Base-by-base conservation (phyloP, 768 basidiomycete species). In the Solioccasus polychromus region DNA sequence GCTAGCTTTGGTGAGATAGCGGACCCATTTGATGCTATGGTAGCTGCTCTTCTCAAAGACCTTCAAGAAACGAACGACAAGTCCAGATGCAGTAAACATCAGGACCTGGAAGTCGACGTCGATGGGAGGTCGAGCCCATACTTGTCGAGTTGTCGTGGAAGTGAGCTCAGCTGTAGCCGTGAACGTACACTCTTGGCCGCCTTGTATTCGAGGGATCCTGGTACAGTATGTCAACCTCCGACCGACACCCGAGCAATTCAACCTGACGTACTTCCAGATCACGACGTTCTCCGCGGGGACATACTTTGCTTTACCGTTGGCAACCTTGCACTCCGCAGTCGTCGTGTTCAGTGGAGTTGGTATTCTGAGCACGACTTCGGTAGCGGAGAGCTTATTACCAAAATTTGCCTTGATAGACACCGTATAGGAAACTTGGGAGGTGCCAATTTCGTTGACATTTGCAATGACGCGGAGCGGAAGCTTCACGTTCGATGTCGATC, bases 101-200 rank as follows among this genome's bases (percentile, higher is more conserved):
- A 99, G 76, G 46, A 99, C 96, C 71, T 94, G 92, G 70, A 99
- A 99, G 66, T 99, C 96, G 52, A 98, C 85, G 55, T 95, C 91
- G 60, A 99, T 98, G 7, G 96, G 96, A 15, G 96, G 96, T 44
- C 96, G 76, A 3, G 94, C 93, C 96, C 96, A 99, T 4, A 95
- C 85, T 76, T 97, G 93, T 26, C 92, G 84, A 48, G 82, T 78
- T 0, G 96, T 99, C 25, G 92, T 95, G 48, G 82, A 80, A 2
- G 94, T 91, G 50, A 98, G 71, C 26, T 79, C 77, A 6, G 92
- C 95, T 8, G 83, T 80, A 1, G 83, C 96, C 2, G 80, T 79
- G 45, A 98, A 79, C 0, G 91, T 91, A 53, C 82, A 79, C 67
- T 99, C 96, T 53, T 91, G 83, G 5, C 88, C 89, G 36, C 96